Evolutionary conservation across 306 rosid genomes (phyloP).

Genomic region (Heteromeles arbutifolia): DNA sequence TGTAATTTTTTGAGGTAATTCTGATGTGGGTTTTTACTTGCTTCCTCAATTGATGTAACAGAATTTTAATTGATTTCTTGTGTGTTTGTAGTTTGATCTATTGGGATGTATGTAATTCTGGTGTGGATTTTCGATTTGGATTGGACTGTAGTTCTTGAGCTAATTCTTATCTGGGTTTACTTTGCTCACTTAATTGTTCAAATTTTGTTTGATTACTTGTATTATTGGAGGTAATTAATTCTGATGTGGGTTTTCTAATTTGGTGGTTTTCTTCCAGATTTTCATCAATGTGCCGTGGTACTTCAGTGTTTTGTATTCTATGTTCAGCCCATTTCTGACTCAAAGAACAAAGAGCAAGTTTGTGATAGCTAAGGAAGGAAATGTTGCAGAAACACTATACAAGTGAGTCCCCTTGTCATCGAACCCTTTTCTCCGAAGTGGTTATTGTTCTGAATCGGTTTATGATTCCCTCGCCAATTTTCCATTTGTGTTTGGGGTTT

Average conservation of each 20-base stretch:
- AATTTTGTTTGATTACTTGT: too few relatives aligned
- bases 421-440: background rate
- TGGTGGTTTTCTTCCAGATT: conserved; percentile 39
- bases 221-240: too few relatives aligned
- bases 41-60: too few relatives aligned
- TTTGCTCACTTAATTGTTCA: too few relatives aligned
- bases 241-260: too few relatives aligned
- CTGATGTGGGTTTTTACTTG: background rate
- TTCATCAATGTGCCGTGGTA: conserved; percentile 98
- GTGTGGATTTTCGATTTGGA: background rate
- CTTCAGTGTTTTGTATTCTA: conserved; percentile 81
- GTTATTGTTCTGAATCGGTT: background rate
- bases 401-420: conserved; percentile 40
- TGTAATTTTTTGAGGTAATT: background rate
- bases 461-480: background rate
- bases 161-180: too few relatives aligned
- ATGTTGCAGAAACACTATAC: conserved; percentile 84
- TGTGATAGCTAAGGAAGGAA: conserved; percentile 91
- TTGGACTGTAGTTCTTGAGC: background rate
- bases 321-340: conserved; percentile 90
- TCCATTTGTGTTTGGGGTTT: conserved; percentile 1
- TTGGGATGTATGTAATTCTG: background rate
- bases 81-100: background rate
- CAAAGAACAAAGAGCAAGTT: conserved; percentile 96
- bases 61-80: too few relatives aligned